Evolutionary conservation across 2,329 filamentous ascomycete species (phyloP), one percentile per base, ranked within the genome.

Genomic region (Xylariaceae sp.): DNA sequence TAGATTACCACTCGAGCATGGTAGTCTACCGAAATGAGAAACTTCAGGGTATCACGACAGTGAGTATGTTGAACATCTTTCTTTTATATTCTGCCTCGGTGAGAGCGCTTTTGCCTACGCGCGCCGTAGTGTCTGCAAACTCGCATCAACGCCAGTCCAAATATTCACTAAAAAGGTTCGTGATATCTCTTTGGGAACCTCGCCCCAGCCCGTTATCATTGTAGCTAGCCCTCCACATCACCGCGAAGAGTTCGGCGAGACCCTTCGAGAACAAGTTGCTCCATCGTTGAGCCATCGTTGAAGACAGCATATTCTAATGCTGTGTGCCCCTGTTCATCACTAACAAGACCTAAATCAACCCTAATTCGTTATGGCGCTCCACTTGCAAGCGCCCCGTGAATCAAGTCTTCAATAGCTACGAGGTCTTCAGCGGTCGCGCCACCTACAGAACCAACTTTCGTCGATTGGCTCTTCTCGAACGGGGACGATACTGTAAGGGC

Each of bases 301-400:
- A 69, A 75, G 0, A 75, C 68, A 6, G 74, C 70, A 52, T 73
- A 73, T 40, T 76, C 74, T 2, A 76, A 56, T 0, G 73, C 74
- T 6, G 62, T 69, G 50, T 75, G 76, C 4, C 72, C 73, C 3
- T 72, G 58, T 6, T 70, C 63, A 43, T 77, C 74, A n/a, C n/a
- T n/a, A 2, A 62, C 50, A 3, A 67, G 54, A 19, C 66, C 60
- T 54, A 76, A 42, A 46, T 75, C 66, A 6, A 66, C 73, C 0
- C 73, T 71, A 1, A 65, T 65, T 7, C 14, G 32, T 37, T 37
- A 4, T 37, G 14, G 14, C 12, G 3, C 5, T 10, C 14, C 5
- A 37, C 32, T 37, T 7, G 12, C 14, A 16, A 37, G 32, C 3
- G 32, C 32, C 9, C 32, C 32, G 14, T 37, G 12, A 16, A 37